Percentiles rank a stretch among this genome's conserved stretches.
These are phyloP conservation scores for Boechera retrofracta DNA, from an alignment of 345 rosid species.

Conservation along the genomic window DNA sequence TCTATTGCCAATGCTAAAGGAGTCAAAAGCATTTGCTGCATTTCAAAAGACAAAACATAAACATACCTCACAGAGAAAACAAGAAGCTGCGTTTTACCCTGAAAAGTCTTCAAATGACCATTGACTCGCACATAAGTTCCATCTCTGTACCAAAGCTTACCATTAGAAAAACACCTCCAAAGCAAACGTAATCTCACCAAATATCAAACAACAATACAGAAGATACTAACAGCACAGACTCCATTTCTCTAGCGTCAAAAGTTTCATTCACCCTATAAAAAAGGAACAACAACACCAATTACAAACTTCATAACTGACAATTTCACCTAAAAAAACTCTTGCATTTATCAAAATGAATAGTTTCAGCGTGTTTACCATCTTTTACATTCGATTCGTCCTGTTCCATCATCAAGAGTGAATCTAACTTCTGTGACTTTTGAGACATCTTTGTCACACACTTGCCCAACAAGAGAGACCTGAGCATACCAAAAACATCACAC, in stretches of 20 bases:
- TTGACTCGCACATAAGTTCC: constrained; percentile 74
- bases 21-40: not conserved
- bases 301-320: not conserved
- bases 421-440: constrained; percentile 74
- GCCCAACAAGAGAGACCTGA: constrained; percentile 80
- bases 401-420: constrained; percentile 84
- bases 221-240: constrained; percentile 59
- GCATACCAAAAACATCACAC: not conserved
- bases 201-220: not conserved
- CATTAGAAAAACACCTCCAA: constrained; percentile 23
- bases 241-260: constrained; percentile 73
- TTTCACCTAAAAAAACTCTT: not conserved
- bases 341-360: not conserved
- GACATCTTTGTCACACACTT: constrained; percentile 62
- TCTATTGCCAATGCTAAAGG: not conserved
- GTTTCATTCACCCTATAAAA: constrained; percentile 72
- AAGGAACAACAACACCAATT: not conserved
- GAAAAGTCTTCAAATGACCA: constrained; percentile 81
- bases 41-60: not conserved
- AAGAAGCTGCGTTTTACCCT: constrained; percentile 64
- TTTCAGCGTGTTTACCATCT: constrained; percentile 61
- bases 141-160: constrained; percentile 54
- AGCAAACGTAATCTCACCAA: not conserved
- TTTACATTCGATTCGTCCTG: constrained; percentile 74
- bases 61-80: constrained; percentile 84